Conservation (phyloP, 225 moss, liverwort and hornwort species). For the Takakia lepidozioides region DNA sequence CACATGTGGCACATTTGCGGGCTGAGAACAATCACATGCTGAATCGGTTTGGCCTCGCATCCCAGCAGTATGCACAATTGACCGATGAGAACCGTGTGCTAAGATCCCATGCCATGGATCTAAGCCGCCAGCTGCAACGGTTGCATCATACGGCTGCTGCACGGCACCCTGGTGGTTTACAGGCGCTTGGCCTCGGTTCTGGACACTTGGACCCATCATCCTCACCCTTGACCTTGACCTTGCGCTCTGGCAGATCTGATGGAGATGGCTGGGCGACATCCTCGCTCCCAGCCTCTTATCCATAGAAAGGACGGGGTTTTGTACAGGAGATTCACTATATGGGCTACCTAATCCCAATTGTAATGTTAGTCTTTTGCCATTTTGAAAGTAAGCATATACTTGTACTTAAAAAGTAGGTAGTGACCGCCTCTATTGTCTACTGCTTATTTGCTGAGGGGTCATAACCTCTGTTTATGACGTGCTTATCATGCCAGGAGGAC, state of each 20-base stretch:
- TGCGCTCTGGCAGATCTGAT: slow-evolving; percentile 40
- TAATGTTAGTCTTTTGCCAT: no score
- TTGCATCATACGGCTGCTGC: slow-evolving; percentile 57
- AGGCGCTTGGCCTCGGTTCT: slow-evolving; percentile 38
- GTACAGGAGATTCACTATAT: no score
- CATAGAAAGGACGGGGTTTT: no score
- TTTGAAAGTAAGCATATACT: no score
- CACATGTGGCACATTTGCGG: slow-evolving; percentile 73
- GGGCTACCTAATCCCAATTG: no score
- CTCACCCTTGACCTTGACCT: slow-evolving; percentile 47
- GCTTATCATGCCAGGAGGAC: no score
- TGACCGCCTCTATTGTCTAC: no score
- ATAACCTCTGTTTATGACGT: no score
- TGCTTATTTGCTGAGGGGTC: no score
- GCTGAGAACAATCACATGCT: slow-evolving; percentile 81
- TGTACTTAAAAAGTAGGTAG: no score
- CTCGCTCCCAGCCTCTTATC: no score
- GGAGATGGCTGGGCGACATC: slow-evolving; percentile 5
- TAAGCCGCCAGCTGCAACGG: slow-evolving; percentile 63
- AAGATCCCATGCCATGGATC: slow-evolving; percentile 52
- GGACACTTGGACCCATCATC: slow-evolving; percentile 42
- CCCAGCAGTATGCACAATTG: slow-evolving; percentile 66
- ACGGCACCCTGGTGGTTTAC: slow-evolving; percentile 44
- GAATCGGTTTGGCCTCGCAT: slow-evolving; percentile 57
- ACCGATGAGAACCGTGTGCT: slow-evolving; percentile 70